phyloP scores from a whole-genome alignment of 495 filamentous ascomycete species.

The Penicillium cosmopolitanum region DNA sequence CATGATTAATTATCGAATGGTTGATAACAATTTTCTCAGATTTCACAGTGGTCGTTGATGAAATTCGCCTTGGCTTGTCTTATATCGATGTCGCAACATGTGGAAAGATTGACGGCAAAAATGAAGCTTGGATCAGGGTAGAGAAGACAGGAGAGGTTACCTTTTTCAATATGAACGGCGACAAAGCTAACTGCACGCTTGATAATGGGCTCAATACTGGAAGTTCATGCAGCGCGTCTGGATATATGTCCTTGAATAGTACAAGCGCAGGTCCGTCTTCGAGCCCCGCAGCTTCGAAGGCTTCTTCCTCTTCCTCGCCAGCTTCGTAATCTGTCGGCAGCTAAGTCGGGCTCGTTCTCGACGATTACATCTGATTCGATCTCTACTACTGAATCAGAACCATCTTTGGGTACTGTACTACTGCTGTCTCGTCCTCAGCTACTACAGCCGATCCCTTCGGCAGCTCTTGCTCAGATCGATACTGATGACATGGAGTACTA shows the following conservation, averaged over 20 bases:
- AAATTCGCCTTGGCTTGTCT: background rate
- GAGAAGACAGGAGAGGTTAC: slow-evolving; percentile 6
- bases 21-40: slow-evolving; percentile 3
- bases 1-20: background rate
- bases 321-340: too few species aligned
- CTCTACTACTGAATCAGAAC: too few species aligned
- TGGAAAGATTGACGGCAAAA: background rate
- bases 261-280: slow-evolving; percentile 1
- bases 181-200: slow-evolving; percentile 9
- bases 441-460: too few species aligned
- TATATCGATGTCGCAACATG: slow-evolving; percentile 2
- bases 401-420: too few species aligned
- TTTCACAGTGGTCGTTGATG: background rate
- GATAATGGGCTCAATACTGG: slow-evolving; percentile 14
- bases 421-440: too few species aligned
- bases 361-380: too few species aligned
- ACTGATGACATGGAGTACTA: too few species aligned
- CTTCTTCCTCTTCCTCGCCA: too few species aligned
- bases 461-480: too few species aligned
- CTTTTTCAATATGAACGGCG: slow-evolving; percentile 14
- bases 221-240: slow-evolving; percentile 11
- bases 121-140: slow-evolving; percentile 11
- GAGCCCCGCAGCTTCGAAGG: background rate
- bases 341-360: too few species aligned
- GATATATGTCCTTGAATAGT: background rate